Percentiles rank a stretch among this genome's conserved stretches.
Conservation (phyloP, 1,139 yeast species). For the Geotrichum candidum region DNA sequence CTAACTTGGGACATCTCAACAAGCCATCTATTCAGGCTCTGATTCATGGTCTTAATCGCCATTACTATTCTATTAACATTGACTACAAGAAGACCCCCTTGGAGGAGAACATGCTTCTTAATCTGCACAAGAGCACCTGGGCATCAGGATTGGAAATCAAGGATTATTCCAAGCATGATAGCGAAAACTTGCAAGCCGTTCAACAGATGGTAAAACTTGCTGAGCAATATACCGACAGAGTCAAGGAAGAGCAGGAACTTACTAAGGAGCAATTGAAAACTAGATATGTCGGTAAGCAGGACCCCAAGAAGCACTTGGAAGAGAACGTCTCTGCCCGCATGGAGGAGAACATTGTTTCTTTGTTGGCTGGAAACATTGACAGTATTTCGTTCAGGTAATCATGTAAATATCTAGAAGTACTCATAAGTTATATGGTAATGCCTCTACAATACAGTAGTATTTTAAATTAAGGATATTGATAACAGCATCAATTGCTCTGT, state of each 20-base stretch:
- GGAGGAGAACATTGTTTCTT: constrained; percentile 84
- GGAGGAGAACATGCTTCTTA: constrained; percentile 90
- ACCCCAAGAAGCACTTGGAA: constrained; percentile 93
- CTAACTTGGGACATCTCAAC: constrained; percentile 90
- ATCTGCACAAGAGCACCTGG: constrained; percentile 95
- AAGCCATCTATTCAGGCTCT: constrained; percentile 98
- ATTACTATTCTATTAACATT: constrained; percentile 90
- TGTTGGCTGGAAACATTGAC: constrained; percentile 84
- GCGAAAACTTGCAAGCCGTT: constrained; percentile 65
- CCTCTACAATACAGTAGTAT: no score
- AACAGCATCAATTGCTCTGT: no score
- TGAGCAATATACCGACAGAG: constrained; percentile 81
- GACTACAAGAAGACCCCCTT: constrained; percentile 89
- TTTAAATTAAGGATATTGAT: no score
- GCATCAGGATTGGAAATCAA: constrained; percentile 79
- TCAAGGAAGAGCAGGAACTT: constrained; percentile 86
- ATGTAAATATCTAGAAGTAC: neutral
- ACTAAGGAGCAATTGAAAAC: constrained; percentile 86
- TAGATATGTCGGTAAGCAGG: constrained; percentile 96
- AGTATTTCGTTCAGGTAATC: constrained; percentile 46
- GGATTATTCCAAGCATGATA: constrained; percentile 75
- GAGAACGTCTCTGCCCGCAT: constrained; percentile 82
- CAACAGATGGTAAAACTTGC: constrained; percentile 85
- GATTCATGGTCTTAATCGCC: constrained; percentile 95
- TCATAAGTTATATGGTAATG: neutral